These are phyloP conservation scores for Hypoxylon sp. DNA, from an alignment of 2,329 filamentous ascomycete species.

Conservation along the genomic window DNA sequence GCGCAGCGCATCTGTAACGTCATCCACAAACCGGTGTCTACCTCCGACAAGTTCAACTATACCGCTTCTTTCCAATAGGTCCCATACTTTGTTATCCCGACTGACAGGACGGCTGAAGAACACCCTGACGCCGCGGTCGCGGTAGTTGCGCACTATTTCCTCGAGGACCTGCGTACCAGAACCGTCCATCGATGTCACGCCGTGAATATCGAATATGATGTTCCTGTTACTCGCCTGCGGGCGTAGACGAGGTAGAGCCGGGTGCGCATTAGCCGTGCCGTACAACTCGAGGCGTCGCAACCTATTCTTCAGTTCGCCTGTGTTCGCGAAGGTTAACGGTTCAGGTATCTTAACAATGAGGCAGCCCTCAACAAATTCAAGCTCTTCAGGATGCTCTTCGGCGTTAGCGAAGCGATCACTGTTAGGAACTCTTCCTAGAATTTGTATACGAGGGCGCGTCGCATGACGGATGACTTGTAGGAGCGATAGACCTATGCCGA, in stretches of 20 bases:
- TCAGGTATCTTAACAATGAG: slow-evolving; percentile 98
- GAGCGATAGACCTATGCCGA: slow-evolving; percentile 91
- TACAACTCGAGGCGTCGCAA: slow-evolving; percentile 89
- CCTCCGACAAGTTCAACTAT: slow-evolving; percentile 90
- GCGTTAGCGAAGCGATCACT: slow-evolving; percentile 90
- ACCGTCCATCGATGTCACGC: slow-evolving; percentile 94
- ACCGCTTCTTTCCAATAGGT: slow-evolving; percentile 81
- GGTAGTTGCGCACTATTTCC: slow-evolving; percentile 88
- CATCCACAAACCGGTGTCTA: slow-evolving; percentile 80
- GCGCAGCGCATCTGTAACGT: slow-evolving; percentile 86
- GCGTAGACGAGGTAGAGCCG: slow-evolving; percentile 85
- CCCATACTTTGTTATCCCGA: slow-evolving; percentile 72
- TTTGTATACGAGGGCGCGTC: slow-evolving; percentile 94
- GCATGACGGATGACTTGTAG: slow-evolving; percentile 91
- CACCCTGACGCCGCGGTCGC: slow-evolving; percentile 80
- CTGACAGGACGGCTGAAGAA: slow-evolving; percentile 76
- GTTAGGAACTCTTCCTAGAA: slow-evolving; percentile 88
- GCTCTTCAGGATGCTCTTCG: slow-evolving; percentile 76
- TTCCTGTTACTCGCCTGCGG: slow-evolving; percentile 87
- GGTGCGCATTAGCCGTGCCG: slow-evolving; percentile 87
- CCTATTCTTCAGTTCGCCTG: slow-evolving; percentile 88
- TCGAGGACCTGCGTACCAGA: slow-evolving; percentile 91
- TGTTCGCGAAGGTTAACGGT: slow-evolving; percentile 96
- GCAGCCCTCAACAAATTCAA: slow-evolving; percentile 93
- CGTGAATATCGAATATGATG: slow-evolving; percentile 96